Base-by-base conservation (phyloP, 73 alveolate genomes). In the Durusdinium trenchii region DNA sequence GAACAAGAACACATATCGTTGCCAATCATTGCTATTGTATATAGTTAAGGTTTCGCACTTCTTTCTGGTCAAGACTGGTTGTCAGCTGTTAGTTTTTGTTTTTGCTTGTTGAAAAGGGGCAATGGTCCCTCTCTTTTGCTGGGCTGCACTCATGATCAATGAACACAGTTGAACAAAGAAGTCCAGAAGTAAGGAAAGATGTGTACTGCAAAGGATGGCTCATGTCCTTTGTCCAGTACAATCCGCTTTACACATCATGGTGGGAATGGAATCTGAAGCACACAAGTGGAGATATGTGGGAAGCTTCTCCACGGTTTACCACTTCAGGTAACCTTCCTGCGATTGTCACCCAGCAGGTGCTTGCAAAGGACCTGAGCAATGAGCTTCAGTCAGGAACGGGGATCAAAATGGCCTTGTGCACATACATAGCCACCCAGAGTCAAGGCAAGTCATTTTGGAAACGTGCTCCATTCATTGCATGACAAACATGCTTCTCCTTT, bases 151-250 rank as follows among this genome's bases (percentile, higher is more conserved):
- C n/a, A n/a, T n/a, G n/a, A n/a, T n/a, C n/a, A n/a, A n/a, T n/a
- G n/a, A n/a, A n/a, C n/a, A n/a, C n/a, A n/a, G n/a, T n/a, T n/a
- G n/a, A n/a, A n/a, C n/a, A n/a, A n/a, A n/a, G n/a, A n/a, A n/a
- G n/a, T n/a, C n/a, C n/a, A n/a, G n/a, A n/a, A n/a, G n/a, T n/a
- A n/a, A n/a, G n/a, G n/a, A n/a, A n/a, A n/a, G n/a, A n/a, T n/a
- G n/a, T 7, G 20, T 40, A 23, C 48, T 35, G 32, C 51, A n/a
- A 6, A 36, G 84, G 52, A 6, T n/a, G 51, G 48, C 51, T 71
- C 36, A 71, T 71, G 84, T 71, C 84, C 51, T 71, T 71, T 71
- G 84, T 71, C 52, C 84, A 71, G 51, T 71, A 71, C 84, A 71
- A 71, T 38, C 84, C 84, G 28, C 38, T 36, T 28, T 3, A 14